Base-by-base conservation (phyloP, 2,329 filamentous ascomycete genomes). In the Didymella pinodella region DNA sequence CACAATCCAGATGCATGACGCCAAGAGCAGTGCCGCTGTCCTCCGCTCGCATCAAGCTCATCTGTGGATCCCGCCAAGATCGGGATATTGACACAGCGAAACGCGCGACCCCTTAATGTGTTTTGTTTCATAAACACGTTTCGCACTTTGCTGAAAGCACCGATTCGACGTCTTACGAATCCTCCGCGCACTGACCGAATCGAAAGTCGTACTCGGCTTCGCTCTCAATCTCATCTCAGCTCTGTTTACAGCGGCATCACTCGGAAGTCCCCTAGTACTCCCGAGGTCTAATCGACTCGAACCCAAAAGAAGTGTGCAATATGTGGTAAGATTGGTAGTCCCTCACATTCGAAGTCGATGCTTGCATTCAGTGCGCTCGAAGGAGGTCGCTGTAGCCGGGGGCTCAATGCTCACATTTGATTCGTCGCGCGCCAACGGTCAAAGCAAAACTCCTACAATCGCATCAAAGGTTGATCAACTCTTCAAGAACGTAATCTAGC, bases 21-120 rank as follows among this genome's bases (percentile, higher is more conserved):
- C 44, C 55, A 58, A 58, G 55, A 18, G 31, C 12, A 11, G 34
- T 20, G 10, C 38, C 43, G 7, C 43, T 32, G 18, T 43, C n/a
- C 26, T 57, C 48, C 47, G 48, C 54, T 36, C 14, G 20, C 51
- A 5, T 29, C 18, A 57, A 48, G 48, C 48, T 50, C 29, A 38
- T 11, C 28, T 29, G 10, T 29, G 28, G 28, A 29, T 32, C 7
- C 7, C 8, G 56, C 56, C 50, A 54, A 54, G 56, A 20, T 36
- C 41, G 26, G 56, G 14, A 26, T 5, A 26, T 46, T 14, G 25
- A 48, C 41, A 32, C 8, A 46, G 26, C 32, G 36, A 48, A 36
- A 25, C 26, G 16, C 41, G 26, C 31, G 40, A 14, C 56, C 50
- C 50, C 56, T 49, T 54, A 54, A 59, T 54, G 50, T 50, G 47